These are phyloP conservation scores for Jackrogersella multiformis DNA, from an alignment of 495 filamentous ascomycete species.

Conservation along the genomic window DNA sequence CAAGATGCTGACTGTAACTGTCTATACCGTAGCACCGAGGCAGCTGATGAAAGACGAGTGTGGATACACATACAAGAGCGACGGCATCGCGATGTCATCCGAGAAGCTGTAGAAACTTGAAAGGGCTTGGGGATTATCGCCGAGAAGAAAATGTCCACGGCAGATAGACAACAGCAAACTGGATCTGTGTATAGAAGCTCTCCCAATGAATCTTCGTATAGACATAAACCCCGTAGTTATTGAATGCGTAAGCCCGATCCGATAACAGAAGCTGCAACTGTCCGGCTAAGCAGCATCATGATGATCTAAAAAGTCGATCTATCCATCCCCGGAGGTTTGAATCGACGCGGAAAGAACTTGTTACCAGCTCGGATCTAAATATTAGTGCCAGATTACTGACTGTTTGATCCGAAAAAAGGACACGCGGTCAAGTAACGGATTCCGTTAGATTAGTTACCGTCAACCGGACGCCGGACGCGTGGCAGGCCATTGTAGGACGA, in stretches of 20 bases:
- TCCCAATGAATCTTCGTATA: constrained; percentile 10
- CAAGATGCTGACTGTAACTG: constrained; percentile 30
- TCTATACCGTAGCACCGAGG: constrained; percentile 29
- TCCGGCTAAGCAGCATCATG: constrained; percentile 22
- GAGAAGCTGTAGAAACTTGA: constrained; percentile 18
- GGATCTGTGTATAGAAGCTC: constrained; percentile 39
- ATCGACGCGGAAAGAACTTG: background rate
- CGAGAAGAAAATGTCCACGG: constrained; percentile 39
- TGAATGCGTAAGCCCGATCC: constrained; percentile 31
- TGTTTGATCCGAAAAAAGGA: background rate
- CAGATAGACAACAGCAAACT: constrained; percentile 47
- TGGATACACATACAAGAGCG: constrained; percentile 42
- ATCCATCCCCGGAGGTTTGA: background rate
- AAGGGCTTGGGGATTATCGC: constrained; percentile 51
- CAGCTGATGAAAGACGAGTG: constrained; percentile 36
- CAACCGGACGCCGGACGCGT: constrained; percentile 8
- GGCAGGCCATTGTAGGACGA: constrained; percentile 28
- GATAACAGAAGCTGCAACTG: constrained; percentile 32
- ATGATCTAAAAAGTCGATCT: background rate
- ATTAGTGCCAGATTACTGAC: background rate
- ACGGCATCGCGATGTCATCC: constrained; percentile 29
- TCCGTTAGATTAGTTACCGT: background rate
- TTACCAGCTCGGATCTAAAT: background rate
- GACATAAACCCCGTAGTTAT: background rate
- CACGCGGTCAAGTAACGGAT: background rate